Evolutionary conservation across 345 rosid species (phyloP).

Genomic region (Boechera divaricarpa): DNA sequence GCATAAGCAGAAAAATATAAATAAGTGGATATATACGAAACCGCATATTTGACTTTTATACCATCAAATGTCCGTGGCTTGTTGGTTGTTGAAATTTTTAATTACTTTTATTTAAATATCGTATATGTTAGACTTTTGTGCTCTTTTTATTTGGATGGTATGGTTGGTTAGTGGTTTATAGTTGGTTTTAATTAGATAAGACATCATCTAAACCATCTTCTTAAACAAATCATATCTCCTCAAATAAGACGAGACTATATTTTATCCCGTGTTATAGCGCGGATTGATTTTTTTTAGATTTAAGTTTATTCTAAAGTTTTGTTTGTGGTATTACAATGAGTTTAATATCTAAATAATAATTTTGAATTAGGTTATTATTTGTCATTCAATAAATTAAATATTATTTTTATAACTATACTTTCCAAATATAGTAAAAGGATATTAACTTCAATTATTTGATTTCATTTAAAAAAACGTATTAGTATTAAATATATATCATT

Average conservation of each 20-base stretch:
- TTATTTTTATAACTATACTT: too few relatives aligned
- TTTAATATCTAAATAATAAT: too few relatives aligned
- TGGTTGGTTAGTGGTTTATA: slow-evolving; percentile 47
- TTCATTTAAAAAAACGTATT: too few relatives aligned
- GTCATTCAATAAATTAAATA: too few relatives aligned
- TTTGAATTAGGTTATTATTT: too few relatives aligned
- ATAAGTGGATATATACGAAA: slow-evolving; percentile 37
- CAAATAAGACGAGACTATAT: background rate
- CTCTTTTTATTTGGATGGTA: slow-evolving; percentile 11
- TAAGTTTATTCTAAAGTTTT: too few relatives aligned
- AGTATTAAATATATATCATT: too few relatives aligned
- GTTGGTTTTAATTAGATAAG: slow-evolving; percentile 29
- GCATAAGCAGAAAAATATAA: background rate
- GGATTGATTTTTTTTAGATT: too few relatives aligned
- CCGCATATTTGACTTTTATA: slow-evolving; percentile 45
- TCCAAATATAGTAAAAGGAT: too few relatives aligned
- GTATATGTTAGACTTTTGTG: slow-evolving; percentile 28
- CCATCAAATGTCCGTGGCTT: slow-evolving; percentile 37
- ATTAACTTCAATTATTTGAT: too few relatives aligned
- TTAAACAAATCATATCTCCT: slow-evolving; percentile 18
- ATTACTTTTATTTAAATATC: slow-evolving; percentile 13
- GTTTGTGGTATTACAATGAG: too few relatives aligned
- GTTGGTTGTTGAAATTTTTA: slow-evolving; percentile 43
- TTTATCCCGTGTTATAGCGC: too few relatives aligned
- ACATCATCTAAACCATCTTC: slow-evolving; percentile 16